Evolutionary conservation across 1,284 basidiomycete genomes (phyloP), one percentile per base, ranked within the genome.

Genomic region (Erythrobasidium hasegawianum): DNA sequence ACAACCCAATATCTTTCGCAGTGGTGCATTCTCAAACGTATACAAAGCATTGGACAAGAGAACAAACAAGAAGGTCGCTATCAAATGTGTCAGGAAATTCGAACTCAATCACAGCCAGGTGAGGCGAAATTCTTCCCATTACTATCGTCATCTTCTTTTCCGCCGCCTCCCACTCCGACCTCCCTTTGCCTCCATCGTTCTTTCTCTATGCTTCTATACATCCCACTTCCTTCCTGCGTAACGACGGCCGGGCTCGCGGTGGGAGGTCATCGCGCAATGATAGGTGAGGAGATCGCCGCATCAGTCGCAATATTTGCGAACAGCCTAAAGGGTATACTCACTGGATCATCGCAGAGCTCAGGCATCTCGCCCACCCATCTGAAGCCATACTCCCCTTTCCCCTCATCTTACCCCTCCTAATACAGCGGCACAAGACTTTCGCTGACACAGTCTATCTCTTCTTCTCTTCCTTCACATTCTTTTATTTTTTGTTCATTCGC

Each of bases 21-120:
- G 89, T 74, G 96, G 96, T 70, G 96, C 96, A 41, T 98, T 99
- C 78, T 97, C 95, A 11, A 92, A 97, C 76, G 96, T 99, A 2
- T 98, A 96, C 84, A 92, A 91, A 77, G 96, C 93, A 1, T 75
- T 89, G 60, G 89, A 97, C 78, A 80, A 85, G 64, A 80, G 83
- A 60, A 87, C 87, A 16, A 86, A 87, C 18, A 82, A 86, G 76
- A 89, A 89, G 78, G 90, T 96, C 39, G 96, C 96, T 70, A 85
- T 93, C 90, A 75, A 69, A 81, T 78, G 59, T 64, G 96, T 98
- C 58, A 88, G 96, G 75, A 98, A 98, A 78, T 95, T 86, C 76
- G 96, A 98, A 76, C 81, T 97, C 68, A 97, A 90, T 77, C 85
- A 89, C 54, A 88, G 88, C 13, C 95, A 98, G 89, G 95, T 97